Conservation (phyloP, 2,329 filamentous ascomycete species). For the Fusarium sp. region DNA sequence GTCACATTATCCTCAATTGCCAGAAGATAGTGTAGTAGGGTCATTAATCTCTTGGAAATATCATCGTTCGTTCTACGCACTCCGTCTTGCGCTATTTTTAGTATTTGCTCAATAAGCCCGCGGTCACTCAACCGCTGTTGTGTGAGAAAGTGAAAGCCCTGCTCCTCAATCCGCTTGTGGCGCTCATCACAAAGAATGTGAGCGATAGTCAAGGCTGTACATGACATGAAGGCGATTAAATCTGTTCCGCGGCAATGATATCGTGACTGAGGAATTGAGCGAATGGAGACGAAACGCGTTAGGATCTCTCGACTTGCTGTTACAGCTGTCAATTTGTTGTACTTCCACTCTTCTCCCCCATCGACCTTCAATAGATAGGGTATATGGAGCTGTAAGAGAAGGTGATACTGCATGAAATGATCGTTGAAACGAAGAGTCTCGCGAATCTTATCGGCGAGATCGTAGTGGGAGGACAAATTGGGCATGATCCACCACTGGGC, state of each 20-base stretch:
- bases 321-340: conserved; percentile 56
- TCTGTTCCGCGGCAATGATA: conserved; percentile 59
- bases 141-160: conserved; percentile 44
- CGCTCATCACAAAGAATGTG: conserved; percentile 52
- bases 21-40: conserved; percentile 53
- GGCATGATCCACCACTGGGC: conserved; percentile 59
- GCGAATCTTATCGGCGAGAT: conserved; percentile 28
- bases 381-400: conserved; percentile 62
- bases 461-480: conserved; percentile 18
- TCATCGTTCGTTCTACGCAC: conserved; percentile 49
- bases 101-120: conserved; percentile 50
- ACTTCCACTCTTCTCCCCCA: conserved; percentile 51
- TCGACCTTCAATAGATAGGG: conserved; percentile 59
- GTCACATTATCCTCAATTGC: conserved; percentile 53
- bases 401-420: conserved; percentile 61
- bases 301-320: conserved; percentile 61
- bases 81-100: conserved; percentile 49
- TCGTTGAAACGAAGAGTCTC: conserved; percentile 51
- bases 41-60: conserved; percentile 50
- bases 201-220: conserved; percentile 58
- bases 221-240: conserved; percentile 59
- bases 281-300: conserved; percentile 56
- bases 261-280: conserved; percentile 49
- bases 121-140: conserved; percentile 56
- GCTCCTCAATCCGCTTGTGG: conserved; percentile 15